Evolutionary conservation across 129 eudicot genomes (phyloP), one percentile per base, ranked within the genome.

Genomic region (Lactuca saligna): DNA sequence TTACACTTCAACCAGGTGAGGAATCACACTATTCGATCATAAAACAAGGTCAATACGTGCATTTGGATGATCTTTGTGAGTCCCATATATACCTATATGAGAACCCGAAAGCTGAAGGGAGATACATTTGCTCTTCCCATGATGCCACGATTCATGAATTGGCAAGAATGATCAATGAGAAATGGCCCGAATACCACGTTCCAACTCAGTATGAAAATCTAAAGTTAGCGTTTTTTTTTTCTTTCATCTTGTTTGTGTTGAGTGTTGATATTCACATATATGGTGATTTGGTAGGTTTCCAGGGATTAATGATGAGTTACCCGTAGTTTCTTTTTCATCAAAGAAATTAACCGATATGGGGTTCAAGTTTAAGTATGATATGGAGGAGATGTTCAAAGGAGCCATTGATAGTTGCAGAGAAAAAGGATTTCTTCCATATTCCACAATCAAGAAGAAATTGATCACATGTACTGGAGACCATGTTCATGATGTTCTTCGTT

Each of bases 101-200:
- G 83, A 38, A 82, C 58, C 88, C 93, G 7, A 72, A 62, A 25
- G 96, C 88, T 9, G 64, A 73, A 59, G 96, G 96, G 60, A 86
- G 97, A 77, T 91, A 81, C 76, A 86, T 91, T 56, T 88, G 93
- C 76, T 91, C 97, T 13, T 78, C 93, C n/a, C 79, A 88, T 66
- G 93, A 88, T 63, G 88, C 88, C 61, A 91, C 94, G 74, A 86
- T 91, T 59, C 81, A 85, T 66, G 94, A 88, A 42, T 34, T 91
- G 46, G 96, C 78, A 17, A 80, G 63, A 72, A 41, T 91, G 87
- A 61, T 91, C 8, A 61, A 71, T 34, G 75, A 86, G 42, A 84
- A 88, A 42, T 91, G 92, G 92, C 96, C 96, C 0, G 89, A 91
- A 55, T 91, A 91, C 70, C 39, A 82, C n/a, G 68, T 91, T 54